These are phyloP conservation scores for Geosmithia putterillii DNA, from an alignment of 2,329 filamentous ascomycete genomes.

Conservation along the genomic window DNA sequence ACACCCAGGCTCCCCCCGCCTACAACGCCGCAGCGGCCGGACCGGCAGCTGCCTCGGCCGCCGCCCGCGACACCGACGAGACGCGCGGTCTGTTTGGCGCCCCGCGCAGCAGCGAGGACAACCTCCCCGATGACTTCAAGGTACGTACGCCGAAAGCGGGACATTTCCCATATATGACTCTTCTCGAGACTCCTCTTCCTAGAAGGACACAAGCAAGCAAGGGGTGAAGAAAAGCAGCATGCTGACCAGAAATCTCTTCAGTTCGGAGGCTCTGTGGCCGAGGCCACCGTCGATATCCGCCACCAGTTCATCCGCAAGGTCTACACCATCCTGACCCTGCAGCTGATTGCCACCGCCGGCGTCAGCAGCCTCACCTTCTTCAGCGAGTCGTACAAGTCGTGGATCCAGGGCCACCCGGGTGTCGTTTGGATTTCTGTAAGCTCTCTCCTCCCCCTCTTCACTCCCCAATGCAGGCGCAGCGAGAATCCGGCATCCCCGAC, in stretches of 20 bases:
- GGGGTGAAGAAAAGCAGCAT: background rate
- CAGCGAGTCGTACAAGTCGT: constrained; percentile 63
- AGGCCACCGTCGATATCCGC: constrained; percentile 88
- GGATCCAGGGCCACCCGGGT: constrained; percentile 77
- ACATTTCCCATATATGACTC: background rate
- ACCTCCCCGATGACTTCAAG: constrained; percentile 96
- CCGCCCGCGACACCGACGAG: constrained; percentile 40
- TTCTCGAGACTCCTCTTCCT: constrained; percentile 41
- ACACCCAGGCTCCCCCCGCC: constrained; percentile 70
- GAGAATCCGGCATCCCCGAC: too few species aligned
- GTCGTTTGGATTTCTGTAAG: constrained; percentile 73
- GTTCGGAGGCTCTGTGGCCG: constrained; percentile 88
- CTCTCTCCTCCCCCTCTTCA: constrained; percentile 8
- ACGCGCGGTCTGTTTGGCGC: constrained; percentile 50
- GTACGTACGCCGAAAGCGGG: too few species aligned
- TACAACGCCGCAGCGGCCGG: constrained; percentile 50
- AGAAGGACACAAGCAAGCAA: background rate
- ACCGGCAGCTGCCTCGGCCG: constrained; percentile 25
- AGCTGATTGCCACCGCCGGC: constrained; percentile 73
- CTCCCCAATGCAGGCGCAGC: too few species aligned
- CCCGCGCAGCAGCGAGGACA: constrained; percentile 73
- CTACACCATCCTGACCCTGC: constrained; percentile 93
- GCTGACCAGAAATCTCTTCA: constrained; percentile 15
- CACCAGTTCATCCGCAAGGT: constrained; percentile 97
- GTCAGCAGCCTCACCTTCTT: constrained; percentile 81